phyloP scores from a whole-genome alignment of 129 eudicot genomes.

The sunflower (Helianthus annuus) region DNA sequence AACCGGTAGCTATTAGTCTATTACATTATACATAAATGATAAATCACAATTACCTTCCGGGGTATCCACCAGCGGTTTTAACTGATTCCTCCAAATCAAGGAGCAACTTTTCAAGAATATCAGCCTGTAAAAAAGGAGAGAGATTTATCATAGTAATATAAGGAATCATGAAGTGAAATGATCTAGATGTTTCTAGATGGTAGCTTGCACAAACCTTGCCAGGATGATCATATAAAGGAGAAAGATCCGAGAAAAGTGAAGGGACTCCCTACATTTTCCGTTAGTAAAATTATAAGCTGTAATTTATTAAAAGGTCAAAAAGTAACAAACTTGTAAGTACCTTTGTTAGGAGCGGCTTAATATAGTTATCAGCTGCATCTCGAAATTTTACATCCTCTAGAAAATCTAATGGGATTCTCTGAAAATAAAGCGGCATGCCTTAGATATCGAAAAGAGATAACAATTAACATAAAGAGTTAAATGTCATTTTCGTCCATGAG shows the following conservation, averaged over 20 bases:
- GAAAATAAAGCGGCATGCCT: conserved; percentile 19
- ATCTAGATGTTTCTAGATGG: neutral
- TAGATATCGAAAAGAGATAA: neutral
- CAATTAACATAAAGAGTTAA: neutral
- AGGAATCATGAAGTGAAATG: neutral
- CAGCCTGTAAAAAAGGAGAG: conserved; percentile 51
- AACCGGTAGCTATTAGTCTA: neutral
- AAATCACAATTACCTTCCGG: conserved; percentile 60
- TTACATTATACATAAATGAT: neutral
- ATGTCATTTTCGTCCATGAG: too few relatives aligned
- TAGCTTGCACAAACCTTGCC: conserved; percentile 69
- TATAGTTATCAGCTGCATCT: conserved; percentile 73
- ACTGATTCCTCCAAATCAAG: conserved; percentile 72
- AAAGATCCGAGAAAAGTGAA: conserved; percentile 89
- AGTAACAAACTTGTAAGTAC: conserved; percentile 26
- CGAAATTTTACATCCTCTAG: conserved; percentile 67
- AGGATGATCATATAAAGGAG: conserved; percentile 85
- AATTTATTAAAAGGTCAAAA: neutral
- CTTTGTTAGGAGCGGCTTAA: conserved; percentile 80
- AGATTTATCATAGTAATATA: conserved; percentile 7
- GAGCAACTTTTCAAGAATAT: conserved; percentile 61
- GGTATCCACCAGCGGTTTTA: conserved; percentile 69
- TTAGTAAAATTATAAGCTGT: conserved; percentile 20
- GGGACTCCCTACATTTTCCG: conserved; percentile 76
- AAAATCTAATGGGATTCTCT: conserved; percentile 96